These are phyloP conservation scores for Phytophthora cactorum DNA, from an alignment of 352 stramenopile genomes.

Conservation along the genomic window DNA sequence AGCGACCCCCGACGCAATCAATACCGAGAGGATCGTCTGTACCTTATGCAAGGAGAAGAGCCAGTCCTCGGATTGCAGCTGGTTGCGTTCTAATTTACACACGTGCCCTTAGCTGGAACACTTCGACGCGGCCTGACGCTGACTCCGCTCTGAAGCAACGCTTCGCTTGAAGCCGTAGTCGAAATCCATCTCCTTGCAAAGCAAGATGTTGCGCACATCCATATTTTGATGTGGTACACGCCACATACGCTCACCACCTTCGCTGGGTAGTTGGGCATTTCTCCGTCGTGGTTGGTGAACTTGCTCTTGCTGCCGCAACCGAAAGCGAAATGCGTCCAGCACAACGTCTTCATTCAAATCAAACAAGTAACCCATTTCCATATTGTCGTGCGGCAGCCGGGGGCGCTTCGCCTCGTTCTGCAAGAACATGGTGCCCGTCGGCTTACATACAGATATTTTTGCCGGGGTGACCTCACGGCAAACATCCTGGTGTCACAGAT, in stretches of 20 bases:
- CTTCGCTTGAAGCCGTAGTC: slow-evolving; percentile 69
- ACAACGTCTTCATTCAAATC: slow-evolving; percentile 90
- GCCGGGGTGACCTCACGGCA: slow-evolving; percentile 46
- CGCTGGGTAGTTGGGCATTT: slow-evolving; percentile 73
- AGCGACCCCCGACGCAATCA: no score
- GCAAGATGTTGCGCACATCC: slow-evolving; percentile 78
- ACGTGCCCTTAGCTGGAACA: slow-evolving; percentile 19
- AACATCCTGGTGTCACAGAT: slow-evolving; percentile 63
- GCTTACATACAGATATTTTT: slow-evolving; percentile 67
- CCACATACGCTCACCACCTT: slow-evolving; percentile 85
- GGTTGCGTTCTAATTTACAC: not conserved
- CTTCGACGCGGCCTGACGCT: slow-evolving; percentile 20
- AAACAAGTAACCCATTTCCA: slow-evolving; percentile 91
- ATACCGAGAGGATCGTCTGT: not conserved
- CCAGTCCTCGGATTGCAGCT: not conserved
- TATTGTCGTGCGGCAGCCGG: slow-evolving; percentile 81
- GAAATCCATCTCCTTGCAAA: slow-evolving; percentile 70
- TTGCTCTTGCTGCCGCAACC: slow-evolving; percentile 91
- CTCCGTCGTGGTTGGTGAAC: slow-evolving; percentile 82
- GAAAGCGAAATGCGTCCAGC: slow-evolving; percentile 79
- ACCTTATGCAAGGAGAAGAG: slow-evolving; percentile 4
- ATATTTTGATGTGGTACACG: slow-evolving; percentile 91
- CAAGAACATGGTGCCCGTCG: slow-evolving; percentile 56
- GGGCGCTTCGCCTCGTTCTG: slow-evolving; percentile 67
- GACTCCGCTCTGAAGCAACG: slow-evolving; percentile 63